phyloP scores from a whole-genome alignment of 257 asterid species.

The Salvia rosmarinus region DNA sequence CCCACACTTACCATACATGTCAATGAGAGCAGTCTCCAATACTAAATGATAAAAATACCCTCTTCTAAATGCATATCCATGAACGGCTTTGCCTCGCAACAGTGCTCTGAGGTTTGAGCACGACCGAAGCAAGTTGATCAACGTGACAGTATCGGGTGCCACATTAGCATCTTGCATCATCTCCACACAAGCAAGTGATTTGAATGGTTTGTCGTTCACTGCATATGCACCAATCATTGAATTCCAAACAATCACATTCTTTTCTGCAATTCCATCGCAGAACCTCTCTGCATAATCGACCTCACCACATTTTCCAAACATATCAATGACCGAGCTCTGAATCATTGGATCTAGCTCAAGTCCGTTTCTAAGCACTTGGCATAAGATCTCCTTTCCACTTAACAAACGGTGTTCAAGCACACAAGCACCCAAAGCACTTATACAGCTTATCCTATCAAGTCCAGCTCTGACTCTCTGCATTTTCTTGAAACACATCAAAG shows the following conservation, averaged over 20 bases:
- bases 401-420: slow-evolving; percentile 35
- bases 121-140: slow-evolving; percentile 65
- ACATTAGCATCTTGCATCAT: slow-evolving; percentile 46
- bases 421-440: slow-evolving; percentile 59
- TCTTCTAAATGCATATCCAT: slow-evolving; percentile 55
- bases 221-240: slow-evolving; percentile 58
- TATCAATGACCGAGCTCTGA: slow-evolving; percentile 58
- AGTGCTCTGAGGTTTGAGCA: slow-evolving; percentile 47
- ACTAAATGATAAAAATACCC: slow-evolving; percentile 49
- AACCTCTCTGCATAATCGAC: slow-evolving; percentile 56
- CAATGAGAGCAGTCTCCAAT: slow-evolving; percentile 59
- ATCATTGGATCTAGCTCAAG: slow-evolving; percentile 59
- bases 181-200: slow-evolving; percentile 49
- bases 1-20: slow-evolving; percentile 63
- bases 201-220: slow-evolving; percentile 33
- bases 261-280: slow-evolving; percentile 40
- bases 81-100: slow-evolving; percentile 53
- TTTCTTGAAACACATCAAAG: slow-evolving; percentile 46
- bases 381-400: slow-evolving; percentile 61
- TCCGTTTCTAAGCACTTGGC: slow-evolving; percentile 51
- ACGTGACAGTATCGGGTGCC: slow-evolving; percentile 56
- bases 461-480: slow-evolving; percentile 47
- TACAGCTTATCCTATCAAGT: slow-evolving; percentile 53
- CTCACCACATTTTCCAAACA: slow-evolving; percentile 66
- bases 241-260: slow-evolving; percentile 61